Evolutionary conservation across 306 rosid genomes (phyloP).

Genomic region (Castanospermum australe): DNA sequence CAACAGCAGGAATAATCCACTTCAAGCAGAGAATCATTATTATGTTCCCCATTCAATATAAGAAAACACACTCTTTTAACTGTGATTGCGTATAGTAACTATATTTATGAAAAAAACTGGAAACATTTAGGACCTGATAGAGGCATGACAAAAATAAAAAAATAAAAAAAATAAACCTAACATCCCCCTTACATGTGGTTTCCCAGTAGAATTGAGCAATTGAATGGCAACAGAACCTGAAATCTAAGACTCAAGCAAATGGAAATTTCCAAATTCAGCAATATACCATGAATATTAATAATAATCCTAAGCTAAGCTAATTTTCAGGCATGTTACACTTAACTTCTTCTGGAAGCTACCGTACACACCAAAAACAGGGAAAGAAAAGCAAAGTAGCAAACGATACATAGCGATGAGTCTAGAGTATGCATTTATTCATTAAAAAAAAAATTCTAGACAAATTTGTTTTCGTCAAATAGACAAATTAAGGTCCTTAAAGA

Average conservation of each 20-base stretch:
- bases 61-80: constrained; percentile 30
- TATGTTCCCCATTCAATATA: constrained; percentile 41
- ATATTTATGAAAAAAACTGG: constrained; percentile 6
- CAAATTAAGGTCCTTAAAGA: too few species aligned
- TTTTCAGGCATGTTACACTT: too few species aligned
- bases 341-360: too few species aligned
- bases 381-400: too few species aligned
- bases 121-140: constrained; percentile 14
- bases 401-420: too few species aligned
- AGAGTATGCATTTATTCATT: too few species aligned
- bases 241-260: constrained; percentile 18
- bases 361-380: too few species aligned
- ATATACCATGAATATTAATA: not conserved
- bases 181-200: constrained; percentile 2
- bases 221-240: constrained; percentile 2
- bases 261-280: constrained; percentile 11
- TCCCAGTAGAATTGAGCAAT: not conserved
- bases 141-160: constrained; percentile 4
- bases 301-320: too few species aligned
- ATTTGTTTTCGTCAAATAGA: too few species aligned
- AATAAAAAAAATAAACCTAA: not conserved
- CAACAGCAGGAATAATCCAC: constrained; percentile 23
- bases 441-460: too few species aligned
- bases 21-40: constrained; percentile 28
- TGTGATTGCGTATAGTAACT: constrained; percentile 5